Base-by-base conservation (phyloP, 179 eudicot genomes). In the Carnegiea gigantea region DNA sequence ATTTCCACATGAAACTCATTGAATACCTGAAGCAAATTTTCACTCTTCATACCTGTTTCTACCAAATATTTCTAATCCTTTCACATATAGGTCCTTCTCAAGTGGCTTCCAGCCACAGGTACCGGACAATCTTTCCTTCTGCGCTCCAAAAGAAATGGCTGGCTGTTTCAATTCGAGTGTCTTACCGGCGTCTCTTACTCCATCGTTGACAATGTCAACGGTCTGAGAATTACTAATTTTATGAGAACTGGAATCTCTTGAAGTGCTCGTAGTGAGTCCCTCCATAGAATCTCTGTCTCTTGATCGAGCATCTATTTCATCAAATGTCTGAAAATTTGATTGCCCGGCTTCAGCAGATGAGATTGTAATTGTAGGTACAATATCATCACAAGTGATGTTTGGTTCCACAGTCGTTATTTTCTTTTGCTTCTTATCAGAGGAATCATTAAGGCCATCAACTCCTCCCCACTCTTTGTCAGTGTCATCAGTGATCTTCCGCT, bases 1-100 rank as follows among this genome's bases (percentile, higher is more conserved):
- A 60, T 20, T 20, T 21, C 26, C 60, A 20, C 62, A 23, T 21
- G 30, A 62, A 62, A 62, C 30, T n/a, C 11, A 60, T 18, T 60
- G 24, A 36, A 79, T 38, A 38, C 33, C 24, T 24, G 68, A 75
- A 76, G 36, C n/a, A 70, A 44, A 11, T 12, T 51, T 51, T 57
- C 14, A 67, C 23, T 59, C 71, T 72, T 33, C 30, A 18, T 85
- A 93, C 99, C 99, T 96, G 87, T 93, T 93, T 90, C 89, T 93
- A 40, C 99, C 99, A 86, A 94, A 94, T 46, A 94, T 93, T 83
- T 96, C 94, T 73, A 95, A 48, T 60, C 98, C 99, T 88, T 96
- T 93, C 80, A 84, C n/a, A 79, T 87, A 92, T 70, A 96, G 83
- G 75, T 94, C 98, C 88, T 91, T 94, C 86, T 96, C 99, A 70